Evolutionary conservation across 2,329 filamentous ascomycete species (phyloP).

Genomic region (Colletotrichum magnum): DNA sequence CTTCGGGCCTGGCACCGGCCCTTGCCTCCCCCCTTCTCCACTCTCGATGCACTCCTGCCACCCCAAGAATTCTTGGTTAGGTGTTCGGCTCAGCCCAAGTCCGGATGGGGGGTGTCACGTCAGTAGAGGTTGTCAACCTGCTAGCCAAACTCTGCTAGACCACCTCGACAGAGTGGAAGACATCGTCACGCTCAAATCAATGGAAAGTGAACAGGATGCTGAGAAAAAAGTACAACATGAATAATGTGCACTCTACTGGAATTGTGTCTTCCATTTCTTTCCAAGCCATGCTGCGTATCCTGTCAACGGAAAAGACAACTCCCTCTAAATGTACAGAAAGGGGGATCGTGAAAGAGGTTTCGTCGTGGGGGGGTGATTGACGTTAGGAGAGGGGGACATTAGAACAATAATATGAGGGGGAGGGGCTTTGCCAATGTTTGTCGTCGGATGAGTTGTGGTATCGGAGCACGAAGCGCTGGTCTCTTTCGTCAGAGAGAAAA

Average conservation of each 20-base stretch:
- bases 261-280: constrained; percentile 41
- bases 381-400: constrained; percentile 29
- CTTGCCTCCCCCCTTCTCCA: neutral
- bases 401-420: constrained; percentile 41
- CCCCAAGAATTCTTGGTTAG: constrained; percentile 13
- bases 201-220: neutral
- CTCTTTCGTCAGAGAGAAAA: constrained; percentile 28
- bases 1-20: constrained; percentile 10
- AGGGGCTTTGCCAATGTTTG: constrained; percentile 32
- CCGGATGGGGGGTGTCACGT: neutral
- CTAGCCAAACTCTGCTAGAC: neutral
- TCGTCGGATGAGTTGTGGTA: constrained; percentile 31
- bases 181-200: neutral
- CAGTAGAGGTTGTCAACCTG: constrained; percentile 20
- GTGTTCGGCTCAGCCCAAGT: constrained; percentile 11
- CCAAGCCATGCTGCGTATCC: constrained; percentile 41
- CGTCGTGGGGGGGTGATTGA: constrained; percentile 14
- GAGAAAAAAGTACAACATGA: neutral
- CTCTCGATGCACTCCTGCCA: constrained; percentile 20
- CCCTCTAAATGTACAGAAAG: constrained; percentile 42
- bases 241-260: constrained; percentile 41
- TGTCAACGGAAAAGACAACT: constrained; percentile 35
- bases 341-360: constrained; percentile 31
- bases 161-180: neutral
- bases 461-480: constrained; percentile 28